These are phyloP conservation scores for Talaromyces sp. DNA, from an alignment of 2,329 filamentous ascomycete genomes.

Conservation along the genomic window DNA sequence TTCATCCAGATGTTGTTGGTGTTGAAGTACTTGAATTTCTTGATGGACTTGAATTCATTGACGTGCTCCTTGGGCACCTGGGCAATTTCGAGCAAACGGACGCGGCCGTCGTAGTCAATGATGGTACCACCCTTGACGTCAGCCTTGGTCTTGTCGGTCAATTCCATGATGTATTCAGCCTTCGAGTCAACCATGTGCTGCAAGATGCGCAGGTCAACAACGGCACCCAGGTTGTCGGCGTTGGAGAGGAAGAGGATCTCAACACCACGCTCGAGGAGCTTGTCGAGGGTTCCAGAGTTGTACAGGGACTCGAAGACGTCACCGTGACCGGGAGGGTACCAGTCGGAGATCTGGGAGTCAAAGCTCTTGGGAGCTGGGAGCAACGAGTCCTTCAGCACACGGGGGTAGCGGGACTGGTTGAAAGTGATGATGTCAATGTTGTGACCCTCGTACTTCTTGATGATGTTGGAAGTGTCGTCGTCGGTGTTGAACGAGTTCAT, in stretches of 20 bases:
- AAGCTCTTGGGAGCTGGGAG: conserved; percentile 89
- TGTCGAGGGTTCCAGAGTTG: conserved; percentile 96
- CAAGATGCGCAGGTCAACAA: conserved; percentile 94
- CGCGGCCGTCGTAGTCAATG: conserved; percentile 97
- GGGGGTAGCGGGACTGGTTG: conserved; percentile 98
- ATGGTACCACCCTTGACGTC: conserved; percentile 99
- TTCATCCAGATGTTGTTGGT: conserved; percentile 99
- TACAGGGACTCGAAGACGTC: conserved; percentile 99
- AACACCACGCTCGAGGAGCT: conserved; percentile 89
- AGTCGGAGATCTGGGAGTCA: conserved; percentile 85
- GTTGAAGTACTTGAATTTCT: conserved; percentile 99
- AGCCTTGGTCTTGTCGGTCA: conserved; percentile 99
- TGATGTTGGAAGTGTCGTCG: conserved; percentile 95
- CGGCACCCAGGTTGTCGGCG: conserved; percentile 95
- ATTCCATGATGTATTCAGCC: conserved; percentile 98
- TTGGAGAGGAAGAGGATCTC: conserved; percentile 99
- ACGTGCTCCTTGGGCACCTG: conserved; percentile 99
- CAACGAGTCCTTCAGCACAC: conserved; percentile 96
- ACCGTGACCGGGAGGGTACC: conserved; percentile 98
- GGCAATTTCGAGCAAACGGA: conserved; percentile 94
- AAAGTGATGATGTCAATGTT: conserved; percentile 99
- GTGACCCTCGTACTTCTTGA: conserved; percentile 99
- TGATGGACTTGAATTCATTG: conserved; percentile 99
- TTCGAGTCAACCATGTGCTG: conserved; percentile 99
- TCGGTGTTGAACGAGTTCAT: conserved; percentile 99